Evolutionary conservation across 1,284 basidiomycete genomes (phyloP).

Genomic region (Trichosporon sp.): DNA sequence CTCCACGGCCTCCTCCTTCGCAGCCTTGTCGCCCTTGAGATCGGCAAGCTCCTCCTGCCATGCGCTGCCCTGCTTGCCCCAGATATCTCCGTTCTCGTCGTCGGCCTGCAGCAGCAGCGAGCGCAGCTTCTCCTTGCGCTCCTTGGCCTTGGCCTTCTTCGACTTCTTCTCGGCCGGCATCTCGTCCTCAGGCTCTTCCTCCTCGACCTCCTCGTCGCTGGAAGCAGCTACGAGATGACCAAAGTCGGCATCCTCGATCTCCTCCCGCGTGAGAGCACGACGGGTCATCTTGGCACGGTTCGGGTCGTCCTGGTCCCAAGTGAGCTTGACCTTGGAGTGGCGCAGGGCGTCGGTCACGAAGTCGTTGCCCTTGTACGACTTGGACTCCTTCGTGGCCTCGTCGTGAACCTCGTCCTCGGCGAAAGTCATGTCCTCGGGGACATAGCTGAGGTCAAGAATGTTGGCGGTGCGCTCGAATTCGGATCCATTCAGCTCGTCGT

Average conservation of each 20-base stretch:
- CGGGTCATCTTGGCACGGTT: conserved; percentile 78
- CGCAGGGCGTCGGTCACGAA: conserved; percentile 96
- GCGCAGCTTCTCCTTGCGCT: conserved; percentile 61
- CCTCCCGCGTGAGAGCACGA: conserved; percentile 68
- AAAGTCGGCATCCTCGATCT: conserved; percentile 87
- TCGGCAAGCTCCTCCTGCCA: conserved; percentile 29
- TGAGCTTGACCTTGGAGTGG: conserved; percentile 95
- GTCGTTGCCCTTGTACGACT: conserved; percentile 77
- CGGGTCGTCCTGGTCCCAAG: conserved; percentile 98
- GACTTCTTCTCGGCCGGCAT: conserved; percentile 32
- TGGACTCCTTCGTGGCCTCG: conserved; percentile 65
- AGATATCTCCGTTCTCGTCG: conserved; percentile 59
- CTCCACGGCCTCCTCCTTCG: conserved; percentile 63
- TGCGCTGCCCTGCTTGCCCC: conserved; percentile 55
- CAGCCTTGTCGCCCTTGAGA: conserved; percentile 50
- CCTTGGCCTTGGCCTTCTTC: conserved; percentile 50
- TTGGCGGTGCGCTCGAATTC: conserved; percentile 97
- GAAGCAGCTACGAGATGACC: conserved; percentile 74
- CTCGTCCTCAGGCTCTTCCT: conserved; percentile 48
- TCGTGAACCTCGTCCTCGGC: conserved; percentile 73
- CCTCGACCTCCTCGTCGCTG: conserved; percentile 52
- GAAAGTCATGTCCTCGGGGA: conserved; percentile 88
- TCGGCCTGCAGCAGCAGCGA: conserved; percentile 64
- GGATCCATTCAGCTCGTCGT: conserved; percentile 84
- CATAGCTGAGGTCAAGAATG: conserved; percentile 88